Evolutionary conservation across 495 filamentous ascomycete species (phyloP), one percentile per base, ranked within the genome.

Genomic region (Aspergillus wentii): DNA sequence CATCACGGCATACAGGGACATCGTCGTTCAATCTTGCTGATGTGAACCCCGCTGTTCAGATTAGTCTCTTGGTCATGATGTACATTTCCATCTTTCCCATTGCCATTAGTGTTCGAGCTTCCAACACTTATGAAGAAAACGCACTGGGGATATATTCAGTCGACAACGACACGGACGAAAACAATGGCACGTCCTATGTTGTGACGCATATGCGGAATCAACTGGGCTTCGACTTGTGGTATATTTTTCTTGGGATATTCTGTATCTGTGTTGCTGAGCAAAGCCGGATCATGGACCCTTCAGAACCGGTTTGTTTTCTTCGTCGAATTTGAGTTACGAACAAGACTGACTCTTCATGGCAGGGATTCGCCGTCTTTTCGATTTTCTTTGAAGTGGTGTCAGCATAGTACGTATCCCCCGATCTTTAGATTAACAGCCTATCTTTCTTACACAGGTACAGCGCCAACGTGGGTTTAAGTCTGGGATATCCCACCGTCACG

Each of bases 371-470:
- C 5, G 71, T 87, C 44, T 95, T 92, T 52, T 64, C 76, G 11
- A 71, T 90, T 4, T 73, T 95, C 10, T 95, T 95, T 51, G 89
- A 95, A 51, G 75, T 88, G 23, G 79, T 92, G 39, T 86, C 80
- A 35, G 88, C 88, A 15, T 95, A 95, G 55, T 59, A 18, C 54
- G 54, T 41, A 20, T 32, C 30, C 19, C 10, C 16, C 21, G 10
- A 11, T 19, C 8, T 9, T n/a, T 13, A 8, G 1, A 18, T 33
- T 15, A 18, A 30, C 10, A 5, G 15, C 9, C 22, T 35, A 22
- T 19, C 18, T 13, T 17, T 15, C 30, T 61, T 17, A 57, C 34
- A 17, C 16, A 35, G 11, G n/a, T 21, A 11, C 20, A 69, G 63
- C 43, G 90, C 85, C 38, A 96, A 88, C 8, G 90, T 97, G 18